Conservation (phyloP, 306 rosid genomes). For the Acmispon strigosus region DNA sequence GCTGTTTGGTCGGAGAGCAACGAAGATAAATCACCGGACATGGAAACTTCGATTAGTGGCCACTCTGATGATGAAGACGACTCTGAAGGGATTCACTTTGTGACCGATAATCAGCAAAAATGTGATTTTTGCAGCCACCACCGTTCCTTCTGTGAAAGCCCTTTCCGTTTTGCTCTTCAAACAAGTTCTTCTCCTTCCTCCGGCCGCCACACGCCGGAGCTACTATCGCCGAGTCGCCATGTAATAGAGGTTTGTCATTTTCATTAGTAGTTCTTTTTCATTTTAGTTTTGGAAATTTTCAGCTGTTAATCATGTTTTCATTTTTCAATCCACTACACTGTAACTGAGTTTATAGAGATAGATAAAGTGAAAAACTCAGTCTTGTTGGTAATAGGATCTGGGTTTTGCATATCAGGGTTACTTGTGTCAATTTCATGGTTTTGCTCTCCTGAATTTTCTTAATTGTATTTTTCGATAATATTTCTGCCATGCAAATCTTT, state of each 20-base stretch:
- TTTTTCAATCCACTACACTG: not conserved
- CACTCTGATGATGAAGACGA: conserved; percentile 11
- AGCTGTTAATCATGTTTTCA: not conserved
- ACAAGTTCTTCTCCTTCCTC: conserved; percentile 36
- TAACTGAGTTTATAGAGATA: not conserved
- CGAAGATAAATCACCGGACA: conserved; percentile 39
- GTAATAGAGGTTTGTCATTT: conserved; percentile 51
- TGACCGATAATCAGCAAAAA: not conserved
- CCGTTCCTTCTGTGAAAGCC: conserved; percentile 48
- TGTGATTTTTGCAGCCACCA: conserved; percentile 14
- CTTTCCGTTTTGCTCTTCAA: conserved; percentile 77
- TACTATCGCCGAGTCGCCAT: conserved; percentile 47
- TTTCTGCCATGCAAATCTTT: conserved; percentile 39
- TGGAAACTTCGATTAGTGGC: conserved; percentile 39
- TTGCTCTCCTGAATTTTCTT: conserved; percentile 8
- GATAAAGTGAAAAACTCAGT: too few species aligned
- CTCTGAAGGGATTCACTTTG: conserved; percentile 25
- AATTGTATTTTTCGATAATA: conserved; percentile 28
- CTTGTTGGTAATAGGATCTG: conserved; percentile 29
- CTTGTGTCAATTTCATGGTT: conserved; percentile 24
- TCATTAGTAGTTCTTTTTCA: not conserved
- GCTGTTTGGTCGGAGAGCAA: conserved; percentile 53
- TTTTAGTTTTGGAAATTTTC: not conserved
- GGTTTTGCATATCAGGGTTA: conserved; percentile 23
- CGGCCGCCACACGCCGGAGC: conserved; percentile 67